Evolutionary conservation across 306 rosid species (phyloP).

Genomic region (Quercus berberidifolia): DNA sequence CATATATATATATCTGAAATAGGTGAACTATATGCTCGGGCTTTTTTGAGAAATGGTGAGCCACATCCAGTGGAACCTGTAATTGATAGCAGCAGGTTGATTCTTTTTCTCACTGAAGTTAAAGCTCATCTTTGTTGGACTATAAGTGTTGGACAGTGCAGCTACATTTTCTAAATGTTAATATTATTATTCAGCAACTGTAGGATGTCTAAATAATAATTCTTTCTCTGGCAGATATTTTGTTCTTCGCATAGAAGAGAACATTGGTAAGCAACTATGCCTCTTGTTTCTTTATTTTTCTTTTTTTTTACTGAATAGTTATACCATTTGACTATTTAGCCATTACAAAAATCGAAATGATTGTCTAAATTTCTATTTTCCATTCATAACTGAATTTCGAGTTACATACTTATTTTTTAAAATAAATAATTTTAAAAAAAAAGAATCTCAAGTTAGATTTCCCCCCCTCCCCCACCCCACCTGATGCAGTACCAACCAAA

Average conservation of each 20-base stretch:
- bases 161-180: constrained; percentile 10
- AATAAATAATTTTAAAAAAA: too few relatives aligned
- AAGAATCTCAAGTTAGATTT: too few relatives aligned
- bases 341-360: not conserved
- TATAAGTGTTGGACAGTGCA: not conserved
- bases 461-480: too few relatives aligned
- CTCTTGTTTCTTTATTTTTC: constrained; percentile 3
- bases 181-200: constrained; percentile 8
- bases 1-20: constrained; percentile 23
- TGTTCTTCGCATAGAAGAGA: constrained; percentile 97
- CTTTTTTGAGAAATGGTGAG: constrained; percentile 89
- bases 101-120: constrained; percentile 14
- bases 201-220: constrained; percentile 14
- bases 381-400: not conserved
- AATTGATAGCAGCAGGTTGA: constrained; percentile 98
- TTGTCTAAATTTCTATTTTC: not conserved
- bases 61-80: constrained; percentile 95
- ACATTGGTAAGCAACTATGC: constrained; percentile 64
- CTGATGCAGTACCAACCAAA: too few relatives aligned
- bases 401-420: not conserved
- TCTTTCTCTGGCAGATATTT: constrained; percentile 65
- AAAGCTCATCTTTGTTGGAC: not conserved
- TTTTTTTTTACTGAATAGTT: not conserved
- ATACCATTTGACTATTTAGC: not conserved
- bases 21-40: constrained; percentile 99